Conservation (phyloP, 441 rosid species). For the Metrosideros polymorpha region DNA sequence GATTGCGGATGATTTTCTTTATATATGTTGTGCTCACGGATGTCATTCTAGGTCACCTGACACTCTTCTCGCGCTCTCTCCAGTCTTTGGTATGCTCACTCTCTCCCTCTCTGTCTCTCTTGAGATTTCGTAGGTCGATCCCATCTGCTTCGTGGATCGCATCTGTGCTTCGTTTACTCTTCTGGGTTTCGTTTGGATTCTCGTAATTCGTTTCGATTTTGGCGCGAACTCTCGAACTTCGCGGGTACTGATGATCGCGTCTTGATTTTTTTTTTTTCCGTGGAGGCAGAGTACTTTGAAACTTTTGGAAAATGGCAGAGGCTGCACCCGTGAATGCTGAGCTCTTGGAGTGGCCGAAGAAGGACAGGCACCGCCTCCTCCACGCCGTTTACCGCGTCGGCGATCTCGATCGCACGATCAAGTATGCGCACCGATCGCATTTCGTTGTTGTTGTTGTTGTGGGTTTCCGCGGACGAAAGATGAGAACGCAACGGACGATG, state of each 20-base stretch:
- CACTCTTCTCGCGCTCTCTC: background rate
- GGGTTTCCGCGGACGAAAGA: background rate
- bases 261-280: background rate
- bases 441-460: background rate
- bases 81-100: background rate
- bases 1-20: background rate
- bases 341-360: conserved; percentile 81
- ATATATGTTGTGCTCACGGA: background rate
- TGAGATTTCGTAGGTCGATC: background rate
- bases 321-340: conserved; percentile 37
- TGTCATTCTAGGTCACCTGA: background rate
- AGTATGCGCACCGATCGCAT: conserved; percentile 21
- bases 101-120: background rate
- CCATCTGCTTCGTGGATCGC: background rate
- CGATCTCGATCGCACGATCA: conserved; percentile 82
- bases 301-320: conserved; percentile 33
- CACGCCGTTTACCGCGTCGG: conserved; percentile 94
- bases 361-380: conserved; percentile 76
- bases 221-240: background rate
- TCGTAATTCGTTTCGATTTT: background rate
- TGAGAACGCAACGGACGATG: background rate
- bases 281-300: background rate
- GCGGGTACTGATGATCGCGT: background rate
- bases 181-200: background rate
- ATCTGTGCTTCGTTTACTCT: background rate